Conservation (phyloP, 352 stramenopile genomes). For the Globisporangium camurandrum region DNA sequence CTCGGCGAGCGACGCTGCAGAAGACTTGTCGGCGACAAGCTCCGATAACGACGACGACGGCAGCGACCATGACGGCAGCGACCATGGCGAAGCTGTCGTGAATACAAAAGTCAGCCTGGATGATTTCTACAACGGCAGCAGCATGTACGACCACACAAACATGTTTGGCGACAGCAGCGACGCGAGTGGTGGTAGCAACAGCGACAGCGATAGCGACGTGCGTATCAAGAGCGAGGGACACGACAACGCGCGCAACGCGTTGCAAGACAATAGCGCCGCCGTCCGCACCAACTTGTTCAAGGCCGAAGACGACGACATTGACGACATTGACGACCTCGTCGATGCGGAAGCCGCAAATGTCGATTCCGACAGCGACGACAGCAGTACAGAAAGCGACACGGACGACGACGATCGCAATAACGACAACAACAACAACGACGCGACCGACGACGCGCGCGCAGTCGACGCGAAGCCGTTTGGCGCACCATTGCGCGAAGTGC, state of each 20-base stretch:
- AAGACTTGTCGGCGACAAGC: constrained; percentile 6
- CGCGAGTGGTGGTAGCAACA: too few species aligned
- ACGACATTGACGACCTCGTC: constrained; percentile 3
- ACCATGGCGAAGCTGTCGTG: too few species aligned
- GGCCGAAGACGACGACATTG: constrained; percentile 1
- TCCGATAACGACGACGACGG: constrained; percentile 3
- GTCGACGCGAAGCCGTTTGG: too few species aligned
- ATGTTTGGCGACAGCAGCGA: too few species aligned
- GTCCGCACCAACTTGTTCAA: not conserved
- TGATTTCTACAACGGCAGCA: too few species aligned
- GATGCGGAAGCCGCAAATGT: not conserved
- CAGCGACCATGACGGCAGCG: constrained; percentile 7
- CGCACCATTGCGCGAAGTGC: constrained; percentile 2
- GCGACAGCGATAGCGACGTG: too few species aligned
- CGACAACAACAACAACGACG: constrained; percentile 2
- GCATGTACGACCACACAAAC: too few species aligned
- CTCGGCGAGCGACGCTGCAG: constrained; percentile 10
- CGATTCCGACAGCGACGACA: not conserved
- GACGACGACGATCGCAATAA: constrained; percentile 8
- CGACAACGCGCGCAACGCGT: not conserved
- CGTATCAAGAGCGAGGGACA: too few species aligned
- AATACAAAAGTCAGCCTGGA: too few species aligned
- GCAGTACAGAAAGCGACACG: constrained; percentile 10
- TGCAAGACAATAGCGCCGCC: not conserved
- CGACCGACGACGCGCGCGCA: constrained; percentile 11